phyloP scores from a whole-genome alignment of 306 rosid species.

The Senna siamea region DNA sequence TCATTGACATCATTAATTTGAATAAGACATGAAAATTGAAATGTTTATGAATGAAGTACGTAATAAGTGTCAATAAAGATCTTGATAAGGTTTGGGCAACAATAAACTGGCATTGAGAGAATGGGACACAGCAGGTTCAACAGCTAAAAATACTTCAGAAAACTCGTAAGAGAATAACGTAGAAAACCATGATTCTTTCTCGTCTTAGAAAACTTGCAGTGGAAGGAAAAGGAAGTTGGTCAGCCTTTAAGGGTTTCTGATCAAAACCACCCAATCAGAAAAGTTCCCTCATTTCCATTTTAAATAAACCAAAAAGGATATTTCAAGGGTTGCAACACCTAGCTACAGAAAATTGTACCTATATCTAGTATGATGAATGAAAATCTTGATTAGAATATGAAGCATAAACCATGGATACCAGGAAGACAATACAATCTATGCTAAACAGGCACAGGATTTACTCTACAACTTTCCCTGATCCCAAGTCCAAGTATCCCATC shows the following conservation, averaged over 20 bases:
- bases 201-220: not conserved
- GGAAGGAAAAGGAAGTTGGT: no score
- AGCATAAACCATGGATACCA: not conserved
- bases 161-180: no score
- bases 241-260: no score
- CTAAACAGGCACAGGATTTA: no score
- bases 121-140: not conserved
- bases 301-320: not conserved
- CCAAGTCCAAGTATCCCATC: not conserved
- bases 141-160: not conserved
- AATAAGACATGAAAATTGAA: not conserved
- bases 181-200: no score
- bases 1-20: not conserved
- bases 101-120: not conserved
- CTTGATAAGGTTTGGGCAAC: not conserved
- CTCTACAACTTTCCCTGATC: no score
- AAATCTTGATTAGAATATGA: not conserved
- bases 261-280: not conserved
- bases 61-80: not conserved
- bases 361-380: not conserved
- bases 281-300: conserved; percentile 18
- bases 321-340: not conserved
- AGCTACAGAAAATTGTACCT: not conserved
- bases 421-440: no score
- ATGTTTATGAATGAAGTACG: not conserved